phyloP scores from a whole-genome alignment of 2,329 filamentous ascomycete species.

The Pseudocercospora pini-densiflorae region DNA sequence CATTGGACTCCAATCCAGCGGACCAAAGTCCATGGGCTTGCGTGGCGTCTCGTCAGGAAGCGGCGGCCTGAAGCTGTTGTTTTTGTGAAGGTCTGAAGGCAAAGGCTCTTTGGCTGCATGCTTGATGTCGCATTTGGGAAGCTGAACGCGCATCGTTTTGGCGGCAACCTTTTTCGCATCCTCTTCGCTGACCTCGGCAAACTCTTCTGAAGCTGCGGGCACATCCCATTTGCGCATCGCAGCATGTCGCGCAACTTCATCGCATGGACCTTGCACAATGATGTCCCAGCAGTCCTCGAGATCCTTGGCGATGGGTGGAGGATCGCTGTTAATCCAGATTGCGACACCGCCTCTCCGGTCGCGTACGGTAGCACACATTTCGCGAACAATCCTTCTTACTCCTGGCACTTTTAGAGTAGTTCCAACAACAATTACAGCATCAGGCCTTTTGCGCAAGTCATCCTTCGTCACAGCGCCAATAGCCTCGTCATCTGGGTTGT shows the following conservation, averaged over 20 bases:
- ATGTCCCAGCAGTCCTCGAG: conserved; percentile 94
- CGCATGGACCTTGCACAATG: conserved; percentile 83
- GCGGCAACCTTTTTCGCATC: conserved; percentile 47
- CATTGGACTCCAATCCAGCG: conserved; percentile 28
- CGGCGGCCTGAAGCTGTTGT: conserved; percentile 40
- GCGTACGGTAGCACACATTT: conserved; percentile 87
- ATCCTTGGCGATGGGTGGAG: conserved; percentile 79
- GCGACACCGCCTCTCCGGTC: conserved; percentile 75
- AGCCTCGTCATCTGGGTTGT: conserved; percentile 93
- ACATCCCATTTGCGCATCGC: conserved; percentile 65
- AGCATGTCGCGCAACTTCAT: conserved; percentile 79
- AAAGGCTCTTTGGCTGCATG: conserved; percentile 25
- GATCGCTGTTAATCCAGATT: conserved; percentile 92
- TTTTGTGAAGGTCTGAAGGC: conserved; percentile 31
- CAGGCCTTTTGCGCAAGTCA: conserved; percentile 82
- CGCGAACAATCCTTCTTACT: conserved; percentile 84
- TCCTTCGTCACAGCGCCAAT: conserved; percentile 89
- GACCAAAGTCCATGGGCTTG: conserved; percentile 23
- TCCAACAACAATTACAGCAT: conserved; percentile 92
- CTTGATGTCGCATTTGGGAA: conserved; percentile 21
- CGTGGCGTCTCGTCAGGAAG: conserved; percentile 29
- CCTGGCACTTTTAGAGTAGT: conserved; percentile 96
- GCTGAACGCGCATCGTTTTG: conserved; percentile 34
- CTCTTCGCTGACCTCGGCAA: conserved; percentile 52
- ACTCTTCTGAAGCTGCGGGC: conserved; percentile 41